Conservation (phyloP, 805 yeast genomes). For the Candida koratica region DNA sequence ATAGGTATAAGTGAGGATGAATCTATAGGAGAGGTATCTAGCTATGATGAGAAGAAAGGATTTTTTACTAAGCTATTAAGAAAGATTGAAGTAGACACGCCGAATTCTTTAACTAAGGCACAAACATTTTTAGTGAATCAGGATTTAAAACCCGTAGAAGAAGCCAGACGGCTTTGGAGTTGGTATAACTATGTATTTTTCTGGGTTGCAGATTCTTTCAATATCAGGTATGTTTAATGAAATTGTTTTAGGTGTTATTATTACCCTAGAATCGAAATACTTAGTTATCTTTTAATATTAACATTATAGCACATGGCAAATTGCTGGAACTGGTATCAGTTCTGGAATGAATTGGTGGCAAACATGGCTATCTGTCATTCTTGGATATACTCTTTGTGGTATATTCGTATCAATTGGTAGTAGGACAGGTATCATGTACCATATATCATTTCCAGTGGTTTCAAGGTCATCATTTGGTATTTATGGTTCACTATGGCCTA, state of each 20-base stretch:
- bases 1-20: conserved; percentile 9
- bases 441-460: conserved; percentile 79
- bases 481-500: conserved; percentile 85
- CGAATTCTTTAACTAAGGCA: conserved; percentile 44
- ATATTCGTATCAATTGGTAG: conserved; percentile 67
- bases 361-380: conserved; percentile 84
- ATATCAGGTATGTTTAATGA: conserved; percentile 37
- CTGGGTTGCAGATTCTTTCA: conserved; percentile 89
- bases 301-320: conserved; percentile 82
- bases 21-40: conserved; percentile 13
- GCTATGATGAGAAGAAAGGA: conserved; percentile 11
- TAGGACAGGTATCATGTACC: conserved; percentile 76
- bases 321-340: conserved; percentile 78
- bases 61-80: conserved; percentile 13
- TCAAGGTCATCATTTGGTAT: conserved; percentile 82
- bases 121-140: conserved; percentile 68
- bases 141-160: conserved; percentile 79
- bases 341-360: conserved; percentile 81
- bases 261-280: too few relatives aligned
- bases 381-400: conserved; percentile 73
- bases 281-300: too few relatives aligned
- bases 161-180: conserved; percentile 71
- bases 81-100: conserved; percentile 30
- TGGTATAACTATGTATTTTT: conserved; percentile 78
- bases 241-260: too few relatives aligned